phyloP scores from a whole-genome alignment of 129 eudicot genomes.

The Deinandra increscens region DNA sequence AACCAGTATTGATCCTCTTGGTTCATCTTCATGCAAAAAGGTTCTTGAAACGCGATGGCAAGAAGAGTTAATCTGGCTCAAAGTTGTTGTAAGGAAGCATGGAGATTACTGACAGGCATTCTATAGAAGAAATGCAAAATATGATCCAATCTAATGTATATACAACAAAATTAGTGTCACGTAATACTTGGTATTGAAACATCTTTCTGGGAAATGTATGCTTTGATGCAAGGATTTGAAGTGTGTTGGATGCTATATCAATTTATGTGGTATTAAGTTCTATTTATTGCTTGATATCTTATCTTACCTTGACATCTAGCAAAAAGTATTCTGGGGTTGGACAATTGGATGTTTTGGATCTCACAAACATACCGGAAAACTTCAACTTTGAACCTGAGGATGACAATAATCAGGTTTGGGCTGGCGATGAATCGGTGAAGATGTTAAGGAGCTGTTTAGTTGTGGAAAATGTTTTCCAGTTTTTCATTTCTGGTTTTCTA shows the following conservation, averaged over 20 bases:
- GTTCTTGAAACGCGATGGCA: background rate
- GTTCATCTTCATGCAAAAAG: slow-evolving; percentile 2
- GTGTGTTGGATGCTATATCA: background rate
- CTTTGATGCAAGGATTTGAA: background rate
- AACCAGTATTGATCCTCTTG: slow-evolving; percentile 4
- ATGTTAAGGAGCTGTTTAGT: too few species aligned
- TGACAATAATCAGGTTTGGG: too few species aligned
- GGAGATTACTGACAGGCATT: background rate
- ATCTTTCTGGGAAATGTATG: background rate
- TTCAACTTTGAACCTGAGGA: too few species aligned
- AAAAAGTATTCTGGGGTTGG: too few species aligned
- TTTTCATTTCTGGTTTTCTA: too few species aligned
- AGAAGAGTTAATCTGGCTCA: slow-evolving; percentile 2
- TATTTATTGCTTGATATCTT: background rate
- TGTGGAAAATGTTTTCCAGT: too few species aligned
- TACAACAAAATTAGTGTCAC: background rate
- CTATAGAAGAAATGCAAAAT: background rate
- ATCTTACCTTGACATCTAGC: too few species aligned
- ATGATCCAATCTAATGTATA: background rate
- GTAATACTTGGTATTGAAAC: background rate
- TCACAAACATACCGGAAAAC: too few species aligned
- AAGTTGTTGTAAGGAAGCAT: slow-evolving; percentile 8
- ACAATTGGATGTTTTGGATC: too few species aligned
- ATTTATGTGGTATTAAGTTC: background rate
- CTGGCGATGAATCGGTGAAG: too few species aligned